Evolutionary conservation across 164 flowering plant genomes (phyloP).

Genomic region (Nelumbo lutea): DNA sequence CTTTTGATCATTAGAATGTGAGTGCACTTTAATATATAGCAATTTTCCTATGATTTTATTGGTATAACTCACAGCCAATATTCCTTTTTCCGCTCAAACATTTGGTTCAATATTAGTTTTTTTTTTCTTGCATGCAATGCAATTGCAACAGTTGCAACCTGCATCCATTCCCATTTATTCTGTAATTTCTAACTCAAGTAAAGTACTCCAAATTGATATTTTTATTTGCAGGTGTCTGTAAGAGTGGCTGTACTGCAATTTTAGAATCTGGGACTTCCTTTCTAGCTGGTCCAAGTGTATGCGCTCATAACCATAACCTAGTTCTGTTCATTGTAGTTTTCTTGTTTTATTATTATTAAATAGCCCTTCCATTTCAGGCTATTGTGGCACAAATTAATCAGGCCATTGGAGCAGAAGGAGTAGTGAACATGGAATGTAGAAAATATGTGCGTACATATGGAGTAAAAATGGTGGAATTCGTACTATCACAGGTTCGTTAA

Average conservation of each 20-base stretch:
- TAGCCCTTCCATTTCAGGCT: constrained; percentile 30
- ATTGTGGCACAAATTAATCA: constrained; percentile 65
- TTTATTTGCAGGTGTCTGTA: constrained; percentile 47
- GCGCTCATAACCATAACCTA: constrained; percentile 1
- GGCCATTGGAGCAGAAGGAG: constrained; percentile 74
- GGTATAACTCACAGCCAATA: no score
- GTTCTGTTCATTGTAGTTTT: neutral
- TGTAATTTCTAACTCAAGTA: no score
- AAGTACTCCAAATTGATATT: no score
- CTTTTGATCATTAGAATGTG: no score
- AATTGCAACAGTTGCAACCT: no score
- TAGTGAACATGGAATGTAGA: constrained; percentile 61
- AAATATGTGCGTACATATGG: constrained; percentile 54
- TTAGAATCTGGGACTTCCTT: constrained; percentile 65
- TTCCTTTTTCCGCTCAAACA: no score
- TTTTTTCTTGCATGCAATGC: no score
- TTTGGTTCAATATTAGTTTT: no score
- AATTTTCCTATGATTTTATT: no score
- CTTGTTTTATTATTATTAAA: neutral
- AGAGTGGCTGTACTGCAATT: constrained; percentile 58
- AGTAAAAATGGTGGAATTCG: constrained; percentile 49
- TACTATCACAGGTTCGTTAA: constrained; percentile 22
- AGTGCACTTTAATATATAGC: no score
- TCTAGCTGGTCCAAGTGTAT: constrained; percentile 71
- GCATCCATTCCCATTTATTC: no score